Percentiles rank a stretch among this genome's conserved stretches.
Evolutionary conservation across 2,329 filamentous ascomycete species (phyloP).

Genomic region (Rutstroemia sp.): DNA sequence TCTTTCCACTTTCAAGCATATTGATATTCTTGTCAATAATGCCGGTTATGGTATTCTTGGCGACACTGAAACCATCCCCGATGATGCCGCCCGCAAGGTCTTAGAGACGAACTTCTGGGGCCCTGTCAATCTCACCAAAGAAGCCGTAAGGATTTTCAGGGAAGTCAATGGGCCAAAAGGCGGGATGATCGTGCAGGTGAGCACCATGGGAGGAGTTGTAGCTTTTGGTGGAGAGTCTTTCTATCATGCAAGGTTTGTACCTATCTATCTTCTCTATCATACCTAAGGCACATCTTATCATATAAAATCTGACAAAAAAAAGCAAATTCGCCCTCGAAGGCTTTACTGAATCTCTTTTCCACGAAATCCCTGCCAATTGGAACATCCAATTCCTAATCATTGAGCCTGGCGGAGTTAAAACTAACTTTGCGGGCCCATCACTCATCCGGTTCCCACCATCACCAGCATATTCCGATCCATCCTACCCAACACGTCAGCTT

Average conservation of each 20-base stretch:
- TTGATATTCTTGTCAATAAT: conserved; percentile 53
- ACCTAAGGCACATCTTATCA: conserved; percentile 17
- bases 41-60: conserved; percentile 49
- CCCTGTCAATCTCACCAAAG: neutral
- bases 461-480: conserved; percentile 18
- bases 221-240: neutral
- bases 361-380: neutral
- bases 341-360: conserved; percentile 24
- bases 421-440: neutral
- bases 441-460: conserved; percentile 5
- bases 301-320: conserved; percentile 30
- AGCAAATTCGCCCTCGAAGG: conserved; percentile 26
- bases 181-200: conserved; percentile 3
- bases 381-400: neutral
- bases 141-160: conserved; percentile 2
- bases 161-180: neutral
- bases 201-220: neutral
- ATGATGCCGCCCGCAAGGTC: conserved; percentile 26
- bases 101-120: conserved; percentile 10
- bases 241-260: conserved; percentile 27
- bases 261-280: conserved; percentile 35
- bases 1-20: conserved; percentile 39
- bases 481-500: conserved; percentile 25
- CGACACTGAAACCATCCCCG: conserved; percentile 40
- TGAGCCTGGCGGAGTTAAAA: neutral